Base-by-base conservation (phyloP, 177 flowering plant genomes). In the Vitis hybrid region DNA sequence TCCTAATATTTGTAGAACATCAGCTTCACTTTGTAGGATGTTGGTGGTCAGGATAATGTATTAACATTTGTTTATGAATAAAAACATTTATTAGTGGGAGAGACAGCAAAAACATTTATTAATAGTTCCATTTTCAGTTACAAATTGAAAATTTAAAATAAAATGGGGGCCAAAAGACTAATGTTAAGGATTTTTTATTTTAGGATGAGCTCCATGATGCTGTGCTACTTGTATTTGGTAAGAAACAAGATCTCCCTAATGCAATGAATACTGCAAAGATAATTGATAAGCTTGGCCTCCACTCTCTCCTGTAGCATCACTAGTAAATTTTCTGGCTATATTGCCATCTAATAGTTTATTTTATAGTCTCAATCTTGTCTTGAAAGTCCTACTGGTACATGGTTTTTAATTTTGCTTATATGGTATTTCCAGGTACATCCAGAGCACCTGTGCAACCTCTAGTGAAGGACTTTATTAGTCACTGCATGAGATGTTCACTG, bases 231-330 rank as follows among this genome's bases (percentile, higher is more conserved):
- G 97, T 93, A 35, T 93, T 93, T 86, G 98, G 97, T 40, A 93
- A 93, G 91, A 93, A 93, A 70, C 98, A 93, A 80, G 98, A 93
- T 88, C 96, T 93, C 80, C 98, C 98, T 1, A 93, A 93, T 84
- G 98, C 98, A 73, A 93, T 93, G 98, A 93, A 93, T 85, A 97
- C 98, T 78, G 98, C 98, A 58, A 97, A 93, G 79, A 93, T 93
- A 32, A 93, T 97, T 71, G 98, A 93, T 74, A 93, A 93, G 88
- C 97, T 93, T 72, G 98, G 98, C 4, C 94, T 91, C 67, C 95
- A 93, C 76, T 93, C 98, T 61, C 95, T 91, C 68, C 82, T 94
- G 49, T 97, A 93, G 83, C 97, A 97, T 64, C 97, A 94, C 85
- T 94, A 97, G 98, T 94, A 83, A 67, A 62, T 52, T 52, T 68